phyloP scores from a whole-genome alignment of 2,329 filamentous ascomycete genomes.

The Gaeumannomyces tritici region DNA sequence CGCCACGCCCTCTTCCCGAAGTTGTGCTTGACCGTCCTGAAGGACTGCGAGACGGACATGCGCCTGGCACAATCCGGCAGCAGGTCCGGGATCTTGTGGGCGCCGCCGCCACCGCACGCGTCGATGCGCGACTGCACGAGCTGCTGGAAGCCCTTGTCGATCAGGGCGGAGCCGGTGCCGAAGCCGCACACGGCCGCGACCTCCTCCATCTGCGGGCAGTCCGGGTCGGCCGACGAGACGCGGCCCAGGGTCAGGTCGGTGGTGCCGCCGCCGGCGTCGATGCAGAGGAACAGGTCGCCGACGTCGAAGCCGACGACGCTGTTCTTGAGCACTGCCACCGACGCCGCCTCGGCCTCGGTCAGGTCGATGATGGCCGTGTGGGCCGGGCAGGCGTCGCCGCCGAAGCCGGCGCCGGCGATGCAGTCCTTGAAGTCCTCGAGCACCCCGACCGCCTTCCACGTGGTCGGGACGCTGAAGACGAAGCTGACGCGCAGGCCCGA shows the following conservation, averaged over 20 bases:
- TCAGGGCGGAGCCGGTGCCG: conserved; percentile 33
- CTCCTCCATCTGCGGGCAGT: conserved; percentile 13
- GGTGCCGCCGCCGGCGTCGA: conserved; percentile 36
- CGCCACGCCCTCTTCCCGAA: too few relatives aligned
- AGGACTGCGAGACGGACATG: too few relatives aligned
- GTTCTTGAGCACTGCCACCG: conserved; percentile 35
- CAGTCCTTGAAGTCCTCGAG: conserved; percentile 40
- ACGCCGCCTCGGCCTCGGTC: conserved; percentile 37
- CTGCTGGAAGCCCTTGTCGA: conserved; percentile 30
- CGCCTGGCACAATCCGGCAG: too few relatives aligned
- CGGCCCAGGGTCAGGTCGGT: conserved; percentile 30
- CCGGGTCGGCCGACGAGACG: too few relatives aligned
- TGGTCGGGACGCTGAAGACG: conserved; percentile 48
- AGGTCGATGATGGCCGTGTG: conserved; percentile 32
- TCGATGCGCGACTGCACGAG: conserved; percentile 23
- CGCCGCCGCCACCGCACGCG: too few relatives aligned
- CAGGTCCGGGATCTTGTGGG: too few relatives aligned
- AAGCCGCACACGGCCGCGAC: conserved; percentile 29
- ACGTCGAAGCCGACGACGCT: conserved; percentile 24
- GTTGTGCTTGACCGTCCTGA: too few relatives aligned
- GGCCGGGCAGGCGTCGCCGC: conserved; percentile 23
- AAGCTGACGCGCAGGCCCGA: conserved; percentile 36
- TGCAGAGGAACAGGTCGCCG: conserved; percentile 30
- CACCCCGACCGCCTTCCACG: conserved; percentile 38
- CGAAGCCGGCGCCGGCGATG: conserved; percentile 39